Conservation (phyloP, 176 grass and related monocot species). For the Oryza meridionalis region DNA sequence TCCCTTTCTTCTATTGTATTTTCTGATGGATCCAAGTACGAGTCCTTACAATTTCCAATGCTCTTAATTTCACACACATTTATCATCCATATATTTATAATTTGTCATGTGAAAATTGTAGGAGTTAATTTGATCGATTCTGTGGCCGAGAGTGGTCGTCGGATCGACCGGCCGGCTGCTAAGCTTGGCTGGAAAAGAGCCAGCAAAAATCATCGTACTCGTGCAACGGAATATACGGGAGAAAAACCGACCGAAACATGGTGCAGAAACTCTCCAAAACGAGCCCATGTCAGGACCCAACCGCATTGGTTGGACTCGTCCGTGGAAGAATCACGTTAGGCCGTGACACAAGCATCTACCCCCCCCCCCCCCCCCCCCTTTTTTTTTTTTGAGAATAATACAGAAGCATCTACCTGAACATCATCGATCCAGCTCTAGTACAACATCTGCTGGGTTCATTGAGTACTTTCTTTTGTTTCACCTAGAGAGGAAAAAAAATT, state of each 20-base stretch:
- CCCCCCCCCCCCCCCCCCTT: no score
- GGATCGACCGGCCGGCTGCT: neutral
- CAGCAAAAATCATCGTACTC: constrained; percentile 12
- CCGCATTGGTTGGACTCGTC: constrained; percentile 28
- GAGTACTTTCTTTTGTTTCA: no score
- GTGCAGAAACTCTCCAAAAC: neutral
- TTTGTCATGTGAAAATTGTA: neutral
- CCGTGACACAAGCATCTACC: constrained; percentile 13
- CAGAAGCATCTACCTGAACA: constrained; percentile 13
- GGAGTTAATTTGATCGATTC: neutral
- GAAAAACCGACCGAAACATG: no score
- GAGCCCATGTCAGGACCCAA: constrained; percentile 10
- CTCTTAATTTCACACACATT: no score
- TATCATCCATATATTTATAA: no score
- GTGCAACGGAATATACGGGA: constrained; percentile 11
- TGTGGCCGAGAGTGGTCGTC: neutral
- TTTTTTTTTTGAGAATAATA: neutral
- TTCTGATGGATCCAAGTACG: no score
- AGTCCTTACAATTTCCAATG: no score
- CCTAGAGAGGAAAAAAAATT: no score
- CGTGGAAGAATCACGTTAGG: neutral
- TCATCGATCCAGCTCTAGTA: neutral
- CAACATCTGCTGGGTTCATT: no score
- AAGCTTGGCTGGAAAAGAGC: neutral
- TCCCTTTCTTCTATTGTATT: no score